phyloP scores from a whole-genome alignment of 306 rosid genomes.

The Acacia melanoxylon region DNA sequence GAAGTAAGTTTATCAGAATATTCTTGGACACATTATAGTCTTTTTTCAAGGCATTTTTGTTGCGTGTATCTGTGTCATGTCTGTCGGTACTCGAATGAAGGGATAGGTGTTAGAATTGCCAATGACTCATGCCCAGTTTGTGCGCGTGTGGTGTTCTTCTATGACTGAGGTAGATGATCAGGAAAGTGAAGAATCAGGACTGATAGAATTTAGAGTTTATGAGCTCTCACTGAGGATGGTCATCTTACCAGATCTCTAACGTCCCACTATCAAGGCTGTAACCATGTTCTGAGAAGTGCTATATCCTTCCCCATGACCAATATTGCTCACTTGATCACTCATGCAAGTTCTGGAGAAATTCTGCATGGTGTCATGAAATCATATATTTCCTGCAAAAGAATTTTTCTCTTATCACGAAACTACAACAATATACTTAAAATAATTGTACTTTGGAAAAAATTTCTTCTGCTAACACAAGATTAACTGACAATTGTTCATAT shows the following conservation, averaged over 20 bases:
- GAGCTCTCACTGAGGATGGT: neutral
- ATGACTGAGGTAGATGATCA: neutral
- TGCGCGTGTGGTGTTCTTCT: neutral
- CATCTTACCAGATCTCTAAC: neutral
- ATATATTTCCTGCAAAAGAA: neutral
- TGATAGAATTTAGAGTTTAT: neutral
- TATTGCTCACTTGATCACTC: neutral
- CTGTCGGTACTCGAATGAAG: neutral
- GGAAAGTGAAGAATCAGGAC: neutral
- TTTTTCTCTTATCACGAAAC: neutral
- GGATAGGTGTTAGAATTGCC: neutral
- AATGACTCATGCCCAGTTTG: neutral
- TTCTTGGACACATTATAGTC: conserved; percentile 9
- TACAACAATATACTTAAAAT: neutral
- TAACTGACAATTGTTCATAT: neutral
- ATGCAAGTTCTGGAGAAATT: neutral
- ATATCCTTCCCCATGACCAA: neutral
- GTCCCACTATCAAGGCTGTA: neutral
- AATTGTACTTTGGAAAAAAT: neutral
- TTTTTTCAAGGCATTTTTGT: neutral
- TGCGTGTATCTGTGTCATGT: neutral
- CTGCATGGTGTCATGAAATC: neutral
- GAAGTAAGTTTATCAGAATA: neutral
- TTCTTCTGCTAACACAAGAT: neutral
- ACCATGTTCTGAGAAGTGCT: conserved; percentile 8